Percentiles rank a stretch among this genome's conserved stretches.
These are phyloP conservation scores for Linanthus parryae DNA, from an alignment of 148 eudicot genomes.

Conservation along the genomic window DNA sequence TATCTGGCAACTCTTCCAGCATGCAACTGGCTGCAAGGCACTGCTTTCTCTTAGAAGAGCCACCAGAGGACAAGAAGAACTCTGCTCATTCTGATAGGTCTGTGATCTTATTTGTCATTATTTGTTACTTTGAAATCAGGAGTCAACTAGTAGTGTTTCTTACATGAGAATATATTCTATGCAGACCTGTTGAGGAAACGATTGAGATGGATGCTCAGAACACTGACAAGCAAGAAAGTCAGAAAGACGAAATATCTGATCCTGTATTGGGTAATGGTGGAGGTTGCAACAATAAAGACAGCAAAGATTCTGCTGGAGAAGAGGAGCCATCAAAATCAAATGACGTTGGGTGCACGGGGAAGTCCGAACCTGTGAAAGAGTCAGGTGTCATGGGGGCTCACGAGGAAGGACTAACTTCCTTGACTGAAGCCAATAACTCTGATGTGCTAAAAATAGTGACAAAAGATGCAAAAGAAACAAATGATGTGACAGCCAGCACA, in stretches of 20 bases:
- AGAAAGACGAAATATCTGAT: slow-evolving; percentile 20
- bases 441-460: slow-evolving; percentile 22
- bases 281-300: slow-evolving; percentile 17
- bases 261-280: slow-evolving; percentile 13
- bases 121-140: slow-evolving; percentile 9
- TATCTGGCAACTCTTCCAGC: slow-evolving; percentile 44
- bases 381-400: slow-evolving; percentile 19
- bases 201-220: slow-evolving; percentile 32
- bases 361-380: slow-evolving; percentile 25
- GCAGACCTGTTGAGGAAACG: slow-evolving; percentile 46
- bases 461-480: slow-evolving; percentile 21
- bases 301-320: slow-evolving; percentile 25
- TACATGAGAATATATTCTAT: slow-evolving; percentile 8
- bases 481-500: slow-evolving; percentile 26
- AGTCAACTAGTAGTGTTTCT: slow-evolving; percentile 4
- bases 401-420: slow-evolving; percentile 20
- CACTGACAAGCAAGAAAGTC: slow-evolving; percentile 21
- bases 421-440: slow-evolving; percentile 24
- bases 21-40: slow-evolving; percentile 73
- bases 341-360: slow-evolving; percentile 15
- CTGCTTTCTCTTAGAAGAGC: slow-evolving; percentile 82
- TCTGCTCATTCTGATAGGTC: slow-evolving; percentile 45
- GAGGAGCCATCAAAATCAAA: slow-evolving; percentile 19
- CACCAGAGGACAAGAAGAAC: slow-evolving; percentile 53
- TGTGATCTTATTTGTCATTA: neutral